Evolutionary conservation across 2,329 filamentous ascomycete species (phyloP).

Genomic region (Pseudocercospora cruenta): DNA sequence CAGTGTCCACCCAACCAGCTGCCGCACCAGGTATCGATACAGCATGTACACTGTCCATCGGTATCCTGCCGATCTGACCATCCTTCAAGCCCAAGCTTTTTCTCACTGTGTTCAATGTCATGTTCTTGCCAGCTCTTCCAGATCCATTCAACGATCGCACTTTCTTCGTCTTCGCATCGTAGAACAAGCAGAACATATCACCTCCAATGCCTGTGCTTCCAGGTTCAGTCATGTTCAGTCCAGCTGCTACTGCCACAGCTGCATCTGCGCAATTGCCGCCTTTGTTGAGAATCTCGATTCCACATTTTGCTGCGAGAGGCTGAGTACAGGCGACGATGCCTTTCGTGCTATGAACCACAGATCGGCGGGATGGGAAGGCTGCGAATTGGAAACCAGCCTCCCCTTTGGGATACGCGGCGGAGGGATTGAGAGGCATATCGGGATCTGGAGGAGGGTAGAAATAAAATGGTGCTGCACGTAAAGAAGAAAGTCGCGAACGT

Average conservation of each 20-base stretch:
- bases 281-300: constrained; percentile 78
- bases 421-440: constrained; percentile 53
- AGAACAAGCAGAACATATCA: constrained; percentile 96
- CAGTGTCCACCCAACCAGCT: constrained; percentile 88
- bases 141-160: constrained; percentile 90
- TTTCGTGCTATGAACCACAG: constrained; percentile 89
- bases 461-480: neutral
- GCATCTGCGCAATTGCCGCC: constrained; percentile 96
- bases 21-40: constrained; percentile 89
- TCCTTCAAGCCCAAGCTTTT: constrained; percentile 68
- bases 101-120: constrained; percentile 70
- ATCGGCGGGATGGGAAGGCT: constrained; percentile 77
- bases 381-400: constrained; percentile 56
- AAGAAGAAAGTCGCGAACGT: neutral
- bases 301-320: constrained; percentile 85
- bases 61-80: constrained; percentile 64
- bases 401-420: constrained; percentile 54
- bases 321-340: constrained; percentile 91
- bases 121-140: constrained; percentile 74
- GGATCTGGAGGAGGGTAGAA: neutral
- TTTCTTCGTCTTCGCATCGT: constrained; percentile 78
- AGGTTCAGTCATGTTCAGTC: constrained; percentile 90
- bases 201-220: constrained; percentile 92
- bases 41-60: constrained; percentile 74
- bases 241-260: constrained; percentile 92